These are phyloP conservation scores for Persicaria tinctoria DNA, from an alignment of 148 eudicot genomes.

Conservation along the genomic window DNA sequence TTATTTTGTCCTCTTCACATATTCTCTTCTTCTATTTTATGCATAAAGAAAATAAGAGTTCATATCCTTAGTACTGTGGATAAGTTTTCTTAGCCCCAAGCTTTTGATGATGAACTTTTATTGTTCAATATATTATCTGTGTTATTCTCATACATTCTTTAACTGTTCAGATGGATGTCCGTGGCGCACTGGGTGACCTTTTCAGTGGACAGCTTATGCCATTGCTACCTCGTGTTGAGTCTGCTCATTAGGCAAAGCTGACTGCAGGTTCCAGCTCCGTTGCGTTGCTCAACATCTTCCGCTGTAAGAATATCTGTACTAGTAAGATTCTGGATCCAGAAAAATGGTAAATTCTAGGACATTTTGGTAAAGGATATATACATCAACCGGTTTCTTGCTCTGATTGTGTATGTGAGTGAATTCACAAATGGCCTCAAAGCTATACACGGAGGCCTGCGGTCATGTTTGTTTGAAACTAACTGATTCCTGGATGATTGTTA, in stretches of 20 bases:
- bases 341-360: background rate
- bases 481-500: background rate
- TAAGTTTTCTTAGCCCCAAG: no score
- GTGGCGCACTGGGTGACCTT: conserved; percentile 81
- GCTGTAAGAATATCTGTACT: background rate
- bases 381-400: background rate
- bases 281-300: background rate
- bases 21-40: background rate
- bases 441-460: conserved; percentile 7
- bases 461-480: background rate
- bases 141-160: background rate
- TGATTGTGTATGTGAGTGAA: background rate
- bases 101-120: background rate
- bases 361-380: background rate
- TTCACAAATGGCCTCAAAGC: background rate
- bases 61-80: no score
- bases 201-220: conserved; percentile 61
- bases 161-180: conserved; percentile 77
- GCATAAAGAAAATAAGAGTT: no score
- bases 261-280: background rate
- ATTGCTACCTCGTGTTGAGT: conserved; percentile 29
- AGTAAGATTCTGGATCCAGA: background rate
- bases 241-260: conserved; percentile 10
- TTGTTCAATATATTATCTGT: background rate
- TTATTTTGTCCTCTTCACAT: background rate